phyloP scores from a whole-genome alignment of 2,329 filamentous ascomycete genomes.

The Aspergillus viridinutans region DNA sequence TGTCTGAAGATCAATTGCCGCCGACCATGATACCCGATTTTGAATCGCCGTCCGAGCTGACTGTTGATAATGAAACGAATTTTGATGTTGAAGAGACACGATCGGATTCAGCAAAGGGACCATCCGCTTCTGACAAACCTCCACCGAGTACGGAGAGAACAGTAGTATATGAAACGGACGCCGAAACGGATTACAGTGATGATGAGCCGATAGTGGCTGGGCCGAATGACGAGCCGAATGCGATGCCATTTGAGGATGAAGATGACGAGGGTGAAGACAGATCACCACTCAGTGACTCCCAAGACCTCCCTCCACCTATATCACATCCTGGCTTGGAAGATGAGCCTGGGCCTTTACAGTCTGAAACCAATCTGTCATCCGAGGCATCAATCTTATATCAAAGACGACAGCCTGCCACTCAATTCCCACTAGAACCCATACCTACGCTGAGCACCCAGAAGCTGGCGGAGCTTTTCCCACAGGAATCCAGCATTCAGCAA shows the following conservation, averaged over 20 bases:
- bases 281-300: constrained; percentile 23
- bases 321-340: constrained; percentile 18
- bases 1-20: neutral
- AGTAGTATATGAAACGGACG: constrained; percentile 42
- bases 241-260: neutral
- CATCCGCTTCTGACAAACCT: neutral
- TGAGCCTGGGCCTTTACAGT: constrained; percentile 18
- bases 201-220: constrained; percentile 10
- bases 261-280: constrained; percentile 7
- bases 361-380: constrained; percentile 28
- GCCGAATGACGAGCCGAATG: constrained; percentile 2
- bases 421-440: constrained; percentile 35
- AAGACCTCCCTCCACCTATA: constrained; percentile 28
- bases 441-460: constrained; percentile 34
- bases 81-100: constrained; percentile 2
- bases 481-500: constrained; percentile 19
- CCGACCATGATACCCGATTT: neutral
- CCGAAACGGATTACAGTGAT: constrained; percentile 34
- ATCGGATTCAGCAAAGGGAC: neutral
- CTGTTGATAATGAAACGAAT: neutral
- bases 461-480: constrained; percentile 37
- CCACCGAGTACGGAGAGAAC: constrained; percentile 21
- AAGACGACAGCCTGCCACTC: constrained; percentile 31
- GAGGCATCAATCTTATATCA: constrained; percentile 38
- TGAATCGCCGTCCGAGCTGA: neutral